These are phyloP conservation scores for Magnolia sinica DNA, from an alignment of 164 flowering plant species.

Conservation along the genomic window DNA sequence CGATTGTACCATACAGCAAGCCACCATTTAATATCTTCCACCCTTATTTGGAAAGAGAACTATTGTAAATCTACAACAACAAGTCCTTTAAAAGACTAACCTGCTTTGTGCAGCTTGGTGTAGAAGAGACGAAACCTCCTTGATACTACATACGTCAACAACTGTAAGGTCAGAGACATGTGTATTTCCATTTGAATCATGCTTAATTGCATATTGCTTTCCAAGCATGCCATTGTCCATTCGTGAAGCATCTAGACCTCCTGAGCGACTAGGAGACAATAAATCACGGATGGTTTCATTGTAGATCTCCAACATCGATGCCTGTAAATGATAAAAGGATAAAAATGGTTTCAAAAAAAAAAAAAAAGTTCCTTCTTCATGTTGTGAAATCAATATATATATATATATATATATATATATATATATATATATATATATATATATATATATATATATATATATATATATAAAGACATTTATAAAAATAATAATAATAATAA, in stretches of 20 bases:
- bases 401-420: not conserved
- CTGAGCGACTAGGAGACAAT: constrained; percentile 47
- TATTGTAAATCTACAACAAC: not conserved
- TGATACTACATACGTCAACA: constrained; percentile 75
- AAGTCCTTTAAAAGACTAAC: constrained; percentile 24
- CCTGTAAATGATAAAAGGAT: constrained; percentile 32
- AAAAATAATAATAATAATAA: not conserved
- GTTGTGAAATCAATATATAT: not conserved
- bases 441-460: not conserved
- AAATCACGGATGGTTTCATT: constrained; percentile 93
- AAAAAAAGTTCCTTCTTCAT: not conserved
- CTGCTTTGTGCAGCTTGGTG: constrained; percentile 93
- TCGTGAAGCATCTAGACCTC: constrained; percentile 21
- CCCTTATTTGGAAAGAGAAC: not conserved
- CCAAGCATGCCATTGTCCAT: constrained; percentile 31
- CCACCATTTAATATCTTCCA: not conserved
- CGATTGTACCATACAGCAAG: too few species aligned
- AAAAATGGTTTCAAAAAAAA: not conserved
- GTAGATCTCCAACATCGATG: constrained; percentile 91
- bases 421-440: not conserved
- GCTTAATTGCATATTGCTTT: constrained; percentile 81
- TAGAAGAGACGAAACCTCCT: constrained; percentile 78
- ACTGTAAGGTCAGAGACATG: constrained; percentile 86
- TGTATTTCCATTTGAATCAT: constrained; percentile 84
- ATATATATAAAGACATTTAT: not conserved